Evolutionary conservation across 176 grass and related monocot species (phyloP).

Genomic region (Oryza punctata): DNA sequence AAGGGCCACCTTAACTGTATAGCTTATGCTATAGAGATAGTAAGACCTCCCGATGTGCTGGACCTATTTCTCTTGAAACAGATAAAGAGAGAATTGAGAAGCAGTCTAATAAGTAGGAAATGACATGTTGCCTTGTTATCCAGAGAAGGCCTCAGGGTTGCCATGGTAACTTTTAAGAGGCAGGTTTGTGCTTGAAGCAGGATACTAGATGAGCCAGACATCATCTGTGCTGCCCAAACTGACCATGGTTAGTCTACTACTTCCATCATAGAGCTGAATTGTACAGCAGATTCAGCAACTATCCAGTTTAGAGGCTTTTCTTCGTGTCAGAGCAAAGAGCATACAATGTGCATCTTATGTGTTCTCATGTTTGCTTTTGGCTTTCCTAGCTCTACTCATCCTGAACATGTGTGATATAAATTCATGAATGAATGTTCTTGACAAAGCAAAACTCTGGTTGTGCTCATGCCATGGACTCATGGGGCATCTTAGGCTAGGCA

Average conservation of each 20-base stretch:
- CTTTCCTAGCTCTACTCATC: constrained; percentile 14
- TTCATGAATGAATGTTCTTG: constrained; percentile 14
- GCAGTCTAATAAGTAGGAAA: too few species aligned
- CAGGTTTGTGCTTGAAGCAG: constrained; percentile 9
- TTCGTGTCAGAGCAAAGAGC: background rate
- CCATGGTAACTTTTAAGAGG: background rate
- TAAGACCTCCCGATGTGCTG: too few species aligned
- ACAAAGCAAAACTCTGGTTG: constrained; percentile 11
- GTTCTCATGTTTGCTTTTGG: background rate
- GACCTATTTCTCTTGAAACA: too few species aligned
- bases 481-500: constrained; percentile 1
- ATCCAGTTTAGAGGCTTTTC: background rate
- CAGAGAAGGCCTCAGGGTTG: background rate
- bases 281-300: constrained; percentile 1
- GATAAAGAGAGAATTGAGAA: too few species aligned
- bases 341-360: background rate
- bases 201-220: background rate
- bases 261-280: constrained; percentile 24
- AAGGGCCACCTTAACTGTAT: background rate
- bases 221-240: background rate
- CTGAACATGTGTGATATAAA: constrained; percentile 8
- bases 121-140: background rate
- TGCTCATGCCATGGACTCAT: background rate
- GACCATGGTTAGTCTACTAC: constrained; percentile 4
- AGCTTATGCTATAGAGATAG: too few species aligned